These are phyloP conservation scores for Zygosaccharomyces sapae DNA, from an alignment of 1,139 yeast species.

Conservation along the genomic window DNA sequence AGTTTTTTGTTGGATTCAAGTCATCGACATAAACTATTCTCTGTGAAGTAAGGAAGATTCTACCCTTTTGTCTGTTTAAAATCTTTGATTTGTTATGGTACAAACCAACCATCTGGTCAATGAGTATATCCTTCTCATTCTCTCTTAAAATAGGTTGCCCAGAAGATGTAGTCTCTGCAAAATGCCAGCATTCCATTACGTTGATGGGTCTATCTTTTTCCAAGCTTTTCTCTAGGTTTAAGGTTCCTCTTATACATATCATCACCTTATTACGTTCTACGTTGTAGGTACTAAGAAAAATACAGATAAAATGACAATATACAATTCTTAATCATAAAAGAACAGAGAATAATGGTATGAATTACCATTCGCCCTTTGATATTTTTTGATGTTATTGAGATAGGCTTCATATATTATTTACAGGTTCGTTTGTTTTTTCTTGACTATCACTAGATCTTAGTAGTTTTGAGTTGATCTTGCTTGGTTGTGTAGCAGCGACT, in stretches of 20 bases:
- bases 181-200: conserved; percentile 40
- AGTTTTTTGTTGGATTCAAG: conserved; percentile 39
- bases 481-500: background rate
- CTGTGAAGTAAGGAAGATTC: conserved; percentile 69
- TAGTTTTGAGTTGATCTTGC: background rate
- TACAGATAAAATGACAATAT: background rate
- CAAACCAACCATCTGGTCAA: conserved; percentile 58
- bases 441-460: background rate
- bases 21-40: conserved; percentile 73
- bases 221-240: background rate
- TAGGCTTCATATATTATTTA: background rate
- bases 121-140: conserved; percentile 44
- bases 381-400: background rate
- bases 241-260: background rate
- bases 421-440: background rate
- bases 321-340: too few relatives aligned
- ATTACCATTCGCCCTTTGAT: too few relatives aligned
- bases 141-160: conserved; percentile 45
- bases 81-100: conserved; percentile 71
- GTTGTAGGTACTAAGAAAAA: too few relatives aligned
- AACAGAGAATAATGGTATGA: too few relatives aligned
- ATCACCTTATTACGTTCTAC: background rate
- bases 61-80: conserved; percentile 62
- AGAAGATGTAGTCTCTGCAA: conserved; percentile 45
- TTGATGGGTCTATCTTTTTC: background rate